Conservation (phyloP, 768 basidiomycete genomes). For the Podaxis mareebaensis region DNA sequence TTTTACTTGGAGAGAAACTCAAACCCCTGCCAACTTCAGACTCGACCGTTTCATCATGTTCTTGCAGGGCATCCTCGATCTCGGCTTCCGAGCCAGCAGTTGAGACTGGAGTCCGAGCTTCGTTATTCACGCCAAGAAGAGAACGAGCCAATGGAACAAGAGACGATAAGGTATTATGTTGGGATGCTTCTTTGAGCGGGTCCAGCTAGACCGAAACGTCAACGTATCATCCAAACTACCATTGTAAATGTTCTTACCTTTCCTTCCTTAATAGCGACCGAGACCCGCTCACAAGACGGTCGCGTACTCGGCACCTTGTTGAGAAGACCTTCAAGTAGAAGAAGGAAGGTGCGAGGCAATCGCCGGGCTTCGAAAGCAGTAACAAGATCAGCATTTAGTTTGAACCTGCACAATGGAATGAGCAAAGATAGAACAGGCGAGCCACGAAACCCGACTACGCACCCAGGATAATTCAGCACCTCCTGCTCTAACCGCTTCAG, state of each 20-base stretch:
- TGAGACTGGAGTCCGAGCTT: background rate
- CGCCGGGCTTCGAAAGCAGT: conserved; percentile 68
- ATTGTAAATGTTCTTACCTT: conserved; percentile 48
- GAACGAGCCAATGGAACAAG: conserved; percentile 14
- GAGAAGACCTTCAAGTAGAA: conserved; percentile 73
- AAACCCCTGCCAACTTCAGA: background rate
- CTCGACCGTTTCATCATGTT: background rate
- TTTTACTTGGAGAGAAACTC: background rate
- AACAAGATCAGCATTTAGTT: conserved; percentile 49
- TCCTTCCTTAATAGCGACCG: conserved; percentile 67
- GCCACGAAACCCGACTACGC: conserved; percentile 20
- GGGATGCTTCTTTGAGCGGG: conserved; percentile 17
- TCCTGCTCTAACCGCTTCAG: conserved; percentile 72
- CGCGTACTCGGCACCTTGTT: conserved; percentile 59
- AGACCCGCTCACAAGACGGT: conserved; percentile 73
- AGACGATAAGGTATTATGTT: conserved; percentile 1
- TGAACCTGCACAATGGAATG: conserved; percentile 38
- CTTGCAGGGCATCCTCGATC: background rate
- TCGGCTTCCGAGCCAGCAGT: background rate
- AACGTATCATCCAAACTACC: background rate
- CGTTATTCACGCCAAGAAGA: background rate
- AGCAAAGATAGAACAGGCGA: background rate
- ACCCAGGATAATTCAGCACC: conserved; percentile 77
- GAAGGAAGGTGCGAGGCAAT: conserved; percentile 67
- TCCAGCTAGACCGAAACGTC: conserved; percentile 18